A percentile compares a stretch with the other conserved stretches of the same genome.
These are phyloP conservation scores for Primulina tabacum DNA, from an alignment of 257 asterid genomes.

Conservation along the genomic window DNA sequence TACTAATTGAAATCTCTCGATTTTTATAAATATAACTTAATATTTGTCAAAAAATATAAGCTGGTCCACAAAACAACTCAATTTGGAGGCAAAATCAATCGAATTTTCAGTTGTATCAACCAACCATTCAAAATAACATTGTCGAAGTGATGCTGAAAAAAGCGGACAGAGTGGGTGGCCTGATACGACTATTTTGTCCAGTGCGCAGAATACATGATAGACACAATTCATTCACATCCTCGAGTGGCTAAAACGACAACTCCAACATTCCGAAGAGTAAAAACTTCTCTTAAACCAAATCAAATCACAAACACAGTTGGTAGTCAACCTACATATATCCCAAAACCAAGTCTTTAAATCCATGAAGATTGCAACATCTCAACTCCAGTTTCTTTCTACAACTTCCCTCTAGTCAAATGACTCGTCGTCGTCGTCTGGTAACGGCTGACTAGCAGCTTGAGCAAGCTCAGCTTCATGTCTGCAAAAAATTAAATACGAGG, in stretches of 20 bases:
- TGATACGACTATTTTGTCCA: no score
- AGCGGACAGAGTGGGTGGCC: no score
- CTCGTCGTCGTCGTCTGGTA: conserved; percentile 84
- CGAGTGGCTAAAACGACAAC: background rate
- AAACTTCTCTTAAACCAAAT: background rate
- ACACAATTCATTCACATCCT: background rate
- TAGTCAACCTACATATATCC: background rate
- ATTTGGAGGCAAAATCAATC: no score
- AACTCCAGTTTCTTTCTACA: background rate
- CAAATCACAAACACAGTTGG: background rate
- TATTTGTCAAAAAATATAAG: no score
- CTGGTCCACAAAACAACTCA: no score
- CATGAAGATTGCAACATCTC: background rate
- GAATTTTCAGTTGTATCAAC: no score
- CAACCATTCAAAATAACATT: no score
- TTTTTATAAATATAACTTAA: no score
- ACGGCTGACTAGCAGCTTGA: conserved; percentile 70
- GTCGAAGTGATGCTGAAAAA: no score
- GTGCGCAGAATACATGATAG: background rate
- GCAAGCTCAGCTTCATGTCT: conserved; percentile 79
- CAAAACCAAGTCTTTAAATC: background rate
- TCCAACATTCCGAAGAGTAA: background rate
- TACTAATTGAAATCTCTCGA: no score
- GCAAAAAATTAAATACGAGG: background rate
- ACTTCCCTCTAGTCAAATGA: conserved; percentile 44